Evolutionary conservation across 2,329 filamentous ascomycete genomes (phyloP).

Genomic region (Paecilomyces niveus): DNA sequence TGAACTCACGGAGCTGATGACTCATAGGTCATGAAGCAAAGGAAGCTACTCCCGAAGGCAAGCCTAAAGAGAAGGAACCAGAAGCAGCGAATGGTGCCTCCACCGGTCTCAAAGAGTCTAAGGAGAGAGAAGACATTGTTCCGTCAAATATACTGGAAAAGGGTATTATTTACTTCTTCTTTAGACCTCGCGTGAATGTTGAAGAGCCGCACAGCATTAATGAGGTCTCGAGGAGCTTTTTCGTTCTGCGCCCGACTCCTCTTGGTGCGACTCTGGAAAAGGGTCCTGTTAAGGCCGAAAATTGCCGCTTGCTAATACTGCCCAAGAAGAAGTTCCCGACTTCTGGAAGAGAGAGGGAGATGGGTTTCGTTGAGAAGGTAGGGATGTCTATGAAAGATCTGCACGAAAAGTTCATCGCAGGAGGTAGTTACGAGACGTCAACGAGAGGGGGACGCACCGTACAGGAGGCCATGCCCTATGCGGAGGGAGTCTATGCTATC

Average conservation of each 20-base stretch:
- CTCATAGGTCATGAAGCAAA: neutral
- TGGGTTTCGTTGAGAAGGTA: constrained; percentile 76
- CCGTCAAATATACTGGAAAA: constrained; percentile 70
- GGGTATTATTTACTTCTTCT: constrained; percentile 87
- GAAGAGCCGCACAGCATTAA: constrained; percentile 61
- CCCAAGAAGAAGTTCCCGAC: constrained; percentile 79
- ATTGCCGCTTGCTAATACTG: constrained; percentile 66
- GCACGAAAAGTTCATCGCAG: constrained; percentile 63
- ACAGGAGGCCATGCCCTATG: constrained; percentile 66
- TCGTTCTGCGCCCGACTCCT: constrained; percentile 68
- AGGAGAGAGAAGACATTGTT: constrained; percentile 44
- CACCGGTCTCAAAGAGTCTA: constrained; percentile 43
- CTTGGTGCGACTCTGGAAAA: constrained; percentile 61
- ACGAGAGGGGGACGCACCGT: constrained; percentile 62
- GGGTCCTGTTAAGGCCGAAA: constrained; percentile 49
- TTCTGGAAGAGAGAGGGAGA: constrained; percentile 62
- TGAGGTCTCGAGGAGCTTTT: constrained; percentile 71
- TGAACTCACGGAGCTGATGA: neutral
- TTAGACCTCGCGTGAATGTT: constrained; percentile 66
- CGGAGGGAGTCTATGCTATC: constrained; percentile 78
- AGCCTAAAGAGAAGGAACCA: constrained; percentile 3
- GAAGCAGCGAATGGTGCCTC: constrained; percentile 11
- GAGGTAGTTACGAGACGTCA: constrained; percentile 66
- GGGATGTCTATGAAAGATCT: constrained; percentile 59
- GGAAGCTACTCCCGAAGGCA: neutral